Base-by-base conservation (phyloP, 495 filamentous ascomycete species). In the Trichoderma reesei region DNA sequence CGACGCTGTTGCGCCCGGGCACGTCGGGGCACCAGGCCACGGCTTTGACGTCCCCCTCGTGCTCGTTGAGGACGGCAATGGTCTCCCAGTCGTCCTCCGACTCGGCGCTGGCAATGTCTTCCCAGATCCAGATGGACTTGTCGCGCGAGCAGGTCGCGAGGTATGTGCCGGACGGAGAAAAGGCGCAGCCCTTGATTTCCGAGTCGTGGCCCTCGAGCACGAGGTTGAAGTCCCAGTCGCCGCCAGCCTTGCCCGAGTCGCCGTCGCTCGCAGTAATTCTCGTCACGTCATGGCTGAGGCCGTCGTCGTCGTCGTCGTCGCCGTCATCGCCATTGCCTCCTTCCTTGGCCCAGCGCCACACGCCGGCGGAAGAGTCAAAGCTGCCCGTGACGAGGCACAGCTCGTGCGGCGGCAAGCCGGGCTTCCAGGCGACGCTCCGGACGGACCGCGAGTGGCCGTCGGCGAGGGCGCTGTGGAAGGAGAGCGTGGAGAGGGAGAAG, bases 71-170 rank as follows among this genome's bases (percentile, higher is more conserved):
- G 63, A 98, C 93, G 0, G 93, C 93, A 6, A 97, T 84, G 7
- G 94, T 97, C 83, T 98, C 94, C 72, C 90, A 97, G 66, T 96
- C 92, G 70, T 96, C 93, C 36, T 93, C 92, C 7, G 85, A 89
- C 41, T 86, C 86, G 20, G 77, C 74, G 5, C 70, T 71, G 20
- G 80, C 81, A 3, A 98, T 81, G 71, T 96, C 92, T 74, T 98
- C 94, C 94, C 94, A 98, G 60, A 98, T 88, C 94, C 94, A 98
- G n/a, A 98, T 90, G 31, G 84, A 88, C 77, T 97, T 97, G 73
- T 98, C 94, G 11, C 94, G 81, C 31, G 84, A 87, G 71, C 92
- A 98, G 0, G 92, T 96, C 6, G 94, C 94, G 4, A 98, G 83
- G 64, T 88, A 84, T 72, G 88, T 86, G 0, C 91, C 91, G 0